Percentiles rank a stretch among this genome's conserved stretches.
Evolutionary conservation across 2,329 filamentous ascomycete species (phyloP).

Genomic region (Verticillium alfalfae): DNA sequence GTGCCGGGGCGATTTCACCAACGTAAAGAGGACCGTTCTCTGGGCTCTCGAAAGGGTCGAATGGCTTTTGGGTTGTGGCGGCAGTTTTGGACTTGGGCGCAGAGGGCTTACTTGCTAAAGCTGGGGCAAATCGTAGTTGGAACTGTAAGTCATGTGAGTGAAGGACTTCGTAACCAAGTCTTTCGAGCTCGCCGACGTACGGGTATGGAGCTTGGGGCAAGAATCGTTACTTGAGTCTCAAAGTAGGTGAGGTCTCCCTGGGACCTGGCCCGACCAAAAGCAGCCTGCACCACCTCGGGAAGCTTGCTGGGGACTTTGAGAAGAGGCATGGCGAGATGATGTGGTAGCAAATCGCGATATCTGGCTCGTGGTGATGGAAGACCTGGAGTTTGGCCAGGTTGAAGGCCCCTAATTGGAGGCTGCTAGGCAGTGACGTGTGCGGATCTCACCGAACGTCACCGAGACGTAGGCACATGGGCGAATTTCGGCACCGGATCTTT

Average conservation of each 20-base stretch:
- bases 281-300: constrained; percentile 42
- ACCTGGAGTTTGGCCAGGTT: not conserved
- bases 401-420: not conserved
- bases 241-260: constrained; percentile 48
- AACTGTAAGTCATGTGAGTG: constrained; percentile 41
- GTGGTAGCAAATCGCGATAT: not conserved
- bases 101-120: constrained; percentile 63
- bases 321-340: constrained; percentile 24
- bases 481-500: not conserved
- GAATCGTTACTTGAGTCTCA: constrained; percentile 45
- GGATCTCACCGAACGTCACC: not conserved
- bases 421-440: not conserved
- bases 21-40: constrained; percentile 47
- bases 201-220: constrained; percentile 35
- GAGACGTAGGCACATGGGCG: not conserved
- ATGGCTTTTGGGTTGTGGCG: constrained; percentile 27
- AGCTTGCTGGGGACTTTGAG: constrained; percentile 39
- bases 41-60: constrained; percentile 63
- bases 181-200: constrained; percentile 23
- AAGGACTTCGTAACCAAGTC: not conserved
- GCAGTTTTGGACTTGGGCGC: constrained; percentile 28
- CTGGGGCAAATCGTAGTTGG: constrained; percentile 66
- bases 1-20: constrained; percentile 42
- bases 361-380: not conserved
- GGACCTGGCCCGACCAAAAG: constrained; percentile 41